phyloP scores from a whole-genome alignment of 1,139 yeast species.

The Blastobotrys proliferans region DNA sequence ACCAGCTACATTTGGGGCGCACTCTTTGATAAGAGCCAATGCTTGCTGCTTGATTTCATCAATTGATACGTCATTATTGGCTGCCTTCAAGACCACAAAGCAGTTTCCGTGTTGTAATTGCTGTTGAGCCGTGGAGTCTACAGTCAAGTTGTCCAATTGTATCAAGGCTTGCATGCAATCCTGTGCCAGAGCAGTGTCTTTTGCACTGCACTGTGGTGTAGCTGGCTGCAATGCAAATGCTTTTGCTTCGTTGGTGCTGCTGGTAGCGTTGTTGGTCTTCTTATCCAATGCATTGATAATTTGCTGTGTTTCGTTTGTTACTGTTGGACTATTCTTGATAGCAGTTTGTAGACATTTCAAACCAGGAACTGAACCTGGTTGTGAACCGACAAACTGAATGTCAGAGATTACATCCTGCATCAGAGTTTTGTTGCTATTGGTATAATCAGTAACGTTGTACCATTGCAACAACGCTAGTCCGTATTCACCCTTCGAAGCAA shows the following conservation, averaged over 20 bases:
- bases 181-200: conserved; percentile 1
- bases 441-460: conserved; percentile 6
- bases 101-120: conserved; percentile 7
- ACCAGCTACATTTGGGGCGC: conserved; percentile 1
- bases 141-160: background rate
- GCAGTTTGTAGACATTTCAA: conserved; percentile 7
- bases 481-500: conserved; percentile 2
- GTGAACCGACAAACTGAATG: background rate
- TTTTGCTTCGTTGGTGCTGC: background rate
- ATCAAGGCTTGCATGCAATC: conserved; percentile 10
- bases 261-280: background rate
- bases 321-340: background rate
- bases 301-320: background rate
- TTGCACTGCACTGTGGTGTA: background rate
- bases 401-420: background rate
- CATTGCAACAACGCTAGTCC: conserved; percentile 10
- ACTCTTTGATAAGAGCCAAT: too few species aligned
- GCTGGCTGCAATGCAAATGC: too few species aligned
- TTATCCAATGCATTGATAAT: background rate
- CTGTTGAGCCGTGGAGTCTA: background rate
- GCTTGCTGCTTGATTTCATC: background rate
- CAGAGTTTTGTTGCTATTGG: background rate
- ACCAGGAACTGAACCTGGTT: conserved; percentile 3
- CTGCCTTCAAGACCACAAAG: conserved; percentile 1
- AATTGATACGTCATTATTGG: background rate